Evolutionary conservation across 2,329 filamentous ascomycete species (phyloP).

Genomic region (Grosmannia huntii): DNA sequence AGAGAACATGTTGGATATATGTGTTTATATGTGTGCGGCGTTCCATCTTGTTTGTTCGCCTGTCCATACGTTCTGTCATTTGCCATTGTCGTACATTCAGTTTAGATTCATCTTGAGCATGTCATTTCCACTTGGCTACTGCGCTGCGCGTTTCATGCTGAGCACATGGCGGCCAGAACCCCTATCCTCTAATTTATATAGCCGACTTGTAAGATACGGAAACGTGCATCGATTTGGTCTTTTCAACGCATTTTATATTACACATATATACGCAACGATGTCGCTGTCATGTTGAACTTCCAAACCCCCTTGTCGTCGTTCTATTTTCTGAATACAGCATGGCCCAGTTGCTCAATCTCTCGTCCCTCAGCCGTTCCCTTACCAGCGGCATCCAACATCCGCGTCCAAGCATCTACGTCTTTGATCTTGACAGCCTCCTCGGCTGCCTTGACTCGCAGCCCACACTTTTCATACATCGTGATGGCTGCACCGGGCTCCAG

Average conservation of each 20-base stretch:
- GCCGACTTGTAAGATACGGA: background rate
- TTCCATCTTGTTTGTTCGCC: background rate
- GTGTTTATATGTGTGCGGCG: background rate
- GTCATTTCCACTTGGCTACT: background rate
- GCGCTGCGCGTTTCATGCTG: background rate
- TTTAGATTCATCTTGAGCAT: background rate
- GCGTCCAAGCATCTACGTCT: slow-evolving; percentile 62
- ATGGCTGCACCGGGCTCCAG: slow-evolving; percentile 58
- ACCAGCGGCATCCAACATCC: slow-evolving; percentile 61
- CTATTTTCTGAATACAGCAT: slow-evolving; percentile 42
- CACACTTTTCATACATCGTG: slow-evolving; percentile 94
- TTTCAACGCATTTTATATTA: no score
- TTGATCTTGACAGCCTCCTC: slow-evolving; percentile 81
- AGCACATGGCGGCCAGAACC: background rate
- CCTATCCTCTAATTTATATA: no score
- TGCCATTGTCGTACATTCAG: background rate
- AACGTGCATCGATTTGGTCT: background rate
- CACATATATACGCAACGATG: no score
- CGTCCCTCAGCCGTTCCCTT: slow-evolving; percentile 50
- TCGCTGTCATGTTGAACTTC: no score
- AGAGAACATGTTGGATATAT: background rate
- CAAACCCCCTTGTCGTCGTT: background rate
- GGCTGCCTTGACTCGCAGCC: slow-evolving; percentile 74
- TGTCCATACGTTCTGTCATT: background rate
- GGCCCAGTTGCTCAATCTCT: slow-evolving; percentile 72